phyloP scores from a whole-genome alignment of 2,329 filamentous ascomycete genomes.

The Nothophaeocryptopus gaeumannii region DNA sequence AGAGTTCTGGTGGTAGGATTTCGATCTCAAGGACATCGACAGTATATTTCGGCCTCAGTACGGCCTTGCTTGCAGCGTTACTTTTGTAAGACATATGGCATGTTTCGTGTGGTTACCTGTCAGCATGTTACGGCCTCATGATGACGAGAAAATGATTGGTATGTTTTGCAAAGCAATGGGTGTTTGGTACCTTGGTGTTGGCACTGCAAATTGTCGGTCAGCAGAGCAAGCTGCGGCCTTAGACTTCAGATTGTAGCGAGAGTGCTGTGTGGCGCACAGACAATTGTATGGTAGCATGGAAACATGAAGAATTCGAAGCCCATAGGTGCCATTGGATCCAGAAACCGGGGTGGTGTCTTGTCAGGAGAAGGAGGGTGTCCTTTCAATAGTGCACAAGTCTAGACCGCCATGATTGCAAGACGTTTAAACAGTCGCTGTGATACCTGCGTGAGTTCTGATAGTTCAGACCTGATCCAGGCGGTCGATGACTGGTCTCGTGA shows the following conservation, averaged over 20 bases:
- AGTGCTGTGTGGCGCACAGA: background rate
- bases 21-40: slow-evolving; percentile 11
- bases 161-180: slow-evolving; percentile 11
- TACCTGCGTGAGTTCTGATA: too few relatives aligned
- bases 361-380: too few relatives aligned
- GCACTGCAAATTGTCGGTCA: slow-evolving; percentile 15
- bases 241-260: slow-evolving; percentile 1
- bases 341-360: too few relatives aligned
- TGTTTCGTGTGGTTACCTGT: slow-evolving; percentile 1
- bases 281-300: slow-evolving; percentile 7
- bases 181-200: background rate
- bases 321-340: too few relatives aligned
- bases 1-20: slow-evolving; percentile 12
- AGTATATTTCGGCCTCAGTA: slow-evolving; percentile 14
- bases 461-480: too few relatives aligned
- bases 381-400: slow-evolving; percentile 1
- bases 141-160: slow-evolving; percentile 15
- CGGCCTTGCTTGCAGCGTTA: slow-evolving; percentile 18
- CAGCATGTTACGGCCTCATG: slow-evolving; percentile 6
- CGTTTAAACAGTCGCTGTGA: background rate
- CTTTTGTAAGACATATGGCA: slow-evolving; percentile 16
- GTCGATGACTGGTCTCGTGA: too few relatives aligned
- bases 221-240: slow-evolving; percentile 3
- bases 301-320: too few relatives aligned
- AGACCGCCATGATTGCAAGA: slow-evolving; percentile 6